These are phyloP conservation scores for Auricularia sp. DNA, from an alignment of 768 basidiomycete genomes.

Conservation along the genomic window DNA sequence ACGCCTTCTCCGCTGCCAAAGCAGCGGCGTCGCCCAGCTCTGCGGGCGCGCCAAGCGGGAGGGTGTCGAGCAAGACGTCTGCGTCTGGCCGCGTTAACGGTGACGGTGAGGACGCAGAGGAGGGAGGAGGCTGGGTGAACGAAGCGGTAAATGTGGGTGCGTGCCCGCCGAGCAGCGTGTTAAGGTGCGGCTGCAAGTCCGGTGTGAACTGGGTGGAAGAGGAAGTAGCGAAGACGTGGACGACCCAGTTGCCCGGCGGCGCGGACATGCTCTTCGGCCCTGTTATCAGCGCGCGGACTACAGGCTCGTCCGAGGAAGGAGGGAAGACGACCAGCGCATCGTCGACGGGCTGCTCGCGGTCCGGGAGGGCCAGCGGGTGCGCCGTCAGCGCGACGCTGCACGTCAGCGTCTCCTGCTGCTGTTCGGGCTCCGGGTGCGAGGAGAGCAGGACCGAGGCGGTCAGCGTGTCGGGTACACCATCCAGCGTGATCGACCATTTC, in stretches of 20 bases:
- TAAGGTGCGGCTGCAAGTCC: not conserved
- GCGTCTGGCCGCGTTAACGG: not conserved
- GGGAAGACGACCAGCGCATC: not conserved
- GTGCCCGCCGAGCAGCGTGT: not conserved
- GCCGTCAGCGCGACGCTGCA: not conserved
- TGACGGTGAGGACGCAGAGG: not conserved
- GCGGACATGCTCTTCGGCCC: not conserved
- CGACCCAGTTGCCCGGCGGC: not conserved
- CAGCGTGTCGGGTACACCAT: constrained; percentile 10
- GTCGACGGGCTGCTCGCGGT: not conserved
- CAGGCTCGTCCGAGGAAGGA: not conserved
- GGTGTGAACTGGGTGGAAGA: not conserved
- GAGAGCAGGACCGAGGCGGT: constrained; percentile 9
- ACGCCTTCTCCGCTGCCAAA: constrained; percentile 45
- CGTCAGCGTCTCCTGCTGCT: not conserved
- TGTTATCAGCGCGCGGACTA: not conserved
- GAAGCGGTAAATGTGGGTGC: not conserved
- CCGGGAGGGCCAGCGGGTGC: not conserved
- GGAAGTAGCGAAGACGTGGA: not conserved
- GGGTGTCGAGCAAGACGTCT: not conserved
- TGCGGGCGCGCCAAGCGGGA: constrained; percentile 13
- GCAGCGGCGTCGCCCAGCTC: constrained; percentile 51
- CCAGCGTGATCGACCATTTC: constrained; percentile 5
- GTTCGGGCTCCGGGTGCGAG: not conserved
- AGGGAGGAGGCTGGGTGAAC: not conserved